Evolutionary conservation across 768 basidiomycete species (phyloP).

Genomic region (Podaxis rugospora): DNA sequence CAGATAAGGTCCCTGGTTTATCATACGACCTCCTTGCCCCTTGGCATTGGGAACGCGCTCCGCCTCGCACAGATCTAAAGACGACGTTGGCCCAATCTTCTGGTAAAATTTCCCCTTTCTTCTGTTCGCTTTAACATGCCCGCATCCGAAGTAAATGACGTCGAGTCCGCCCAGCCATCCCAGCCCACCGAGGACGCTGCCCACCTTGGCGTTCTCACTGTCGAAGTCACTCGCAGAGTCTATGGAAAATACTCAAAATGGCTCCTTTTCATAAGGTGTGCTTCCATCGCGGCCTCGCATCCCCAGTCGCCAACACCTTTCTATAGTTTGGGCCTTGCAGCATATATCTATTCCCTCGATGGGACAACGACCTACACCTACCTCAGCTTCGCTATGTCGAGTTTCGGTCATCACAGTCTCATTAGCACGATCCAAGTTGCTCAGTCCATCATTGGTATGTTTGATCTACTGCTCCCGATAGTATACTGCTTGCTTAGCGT

Average conservation of each 20-base stretch:
- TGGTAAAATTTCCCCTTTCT: too few species aligned
- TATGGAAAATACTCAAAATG: conserved; percentile 53
- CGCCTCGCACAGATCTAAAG: too few species aligned
- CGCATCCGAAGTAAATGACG: too few species aligned
- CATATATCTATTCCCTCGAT: conserved; percentile 77
- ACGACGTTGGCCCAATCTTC: too few species aligned
- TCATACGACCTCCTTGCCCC: too few species aligned
- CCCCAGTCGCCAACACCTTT: not conserved
- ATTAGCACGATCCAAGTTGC: conserved; percentile 52
- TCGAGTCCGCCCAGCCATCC: too few species aligned
- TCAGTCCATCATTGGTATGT: conserved; percentile 50
- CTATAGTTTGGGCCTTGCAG: conserved; percentile 54
- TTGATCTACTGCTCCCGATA: not conserved
- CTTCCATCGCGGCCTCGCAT: conserved; percentile 4
- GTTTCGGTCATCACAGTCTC: conserved; percentile 48
- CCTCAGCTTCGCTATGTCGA: conserved; percentile 51
- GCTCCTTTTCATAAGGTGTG: conserved; percentile 56
- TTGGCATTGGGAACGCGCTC: too few species aligned
- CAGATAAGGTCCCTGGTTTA: too few species aligned
- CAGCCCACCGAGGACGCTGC: too few species aligned
- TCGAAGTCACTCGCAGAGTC: conserved; percentile 48
- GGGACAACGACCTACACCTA: conserved; percentile 66
- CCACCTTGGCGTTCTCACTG: too few species aligned
- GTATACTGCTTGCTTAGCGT: not conserved
- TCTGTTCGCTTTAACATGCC: too few species aligned